Evolutionary conservation across 371 early-diverging fungal genomes (phyloP).

Genomic region (Dinochytrium kinnereticum): DNA sequence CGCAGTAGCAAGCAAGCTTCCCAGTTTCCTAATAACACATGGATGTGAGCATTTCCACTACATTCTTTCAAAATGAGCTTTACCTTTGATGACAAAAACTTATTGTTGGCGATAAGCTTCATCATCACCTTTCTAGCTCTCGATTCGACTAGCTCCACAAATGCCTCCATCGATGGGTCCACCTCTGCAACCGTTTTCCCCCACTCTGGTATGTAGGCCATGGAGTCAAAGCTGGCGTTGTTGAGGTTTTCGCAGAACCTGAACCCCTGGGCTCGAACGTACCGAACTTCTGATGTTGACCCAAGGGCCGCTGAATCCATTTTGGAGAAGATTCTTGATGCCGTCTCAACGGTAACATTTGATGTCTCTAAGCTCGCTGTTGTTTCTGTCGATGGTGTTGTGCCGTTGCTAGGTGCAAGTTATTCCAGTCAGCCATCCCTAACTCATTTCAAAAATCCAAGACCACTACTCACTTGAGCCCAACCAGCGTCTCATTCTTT

Average conservation of each 20-base stretch:
- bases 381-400: background rate
- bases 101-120: slow-evolving; percentile 5
- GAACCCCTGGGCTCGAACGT: slow-evolving; percentile 32
- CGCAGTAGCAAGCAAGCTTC: slow-evolving; percentile 46
- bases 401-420: background rate
- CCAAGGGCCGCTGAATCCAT: background rate
- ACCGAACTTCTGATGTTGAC: background rate
- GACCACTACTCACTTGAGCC: background rate
- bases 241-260: slow-evolving; percentile 44
- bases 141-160: background rate
- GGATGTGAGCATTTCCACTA: background rate
- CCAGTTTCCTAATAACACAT: background rate
- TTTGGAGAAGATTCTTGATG: background rate
- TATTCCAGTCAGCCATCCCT: background rate
- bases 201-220: slow-evolving; percentile 23
- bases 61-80: no score
- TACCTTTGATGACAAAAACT: slow-evolving; percentile 3
- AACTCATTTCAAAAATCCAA: background rate
- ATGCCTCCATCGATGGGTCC: slow-evolving; percentile 27
- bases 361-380: background rate
- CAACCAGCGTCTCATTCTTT: background rate
- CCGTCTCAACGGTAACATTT: background rate
- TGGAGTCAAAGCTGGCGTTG: slow-evolving; percentile 41
- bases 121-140: slow-evolving; percentile 4
- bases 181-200: slow-evolving; percentile 25